Conservation (phyloP, 495 filamentous ascomycete species). For the Tuber calosporum region DNA sequence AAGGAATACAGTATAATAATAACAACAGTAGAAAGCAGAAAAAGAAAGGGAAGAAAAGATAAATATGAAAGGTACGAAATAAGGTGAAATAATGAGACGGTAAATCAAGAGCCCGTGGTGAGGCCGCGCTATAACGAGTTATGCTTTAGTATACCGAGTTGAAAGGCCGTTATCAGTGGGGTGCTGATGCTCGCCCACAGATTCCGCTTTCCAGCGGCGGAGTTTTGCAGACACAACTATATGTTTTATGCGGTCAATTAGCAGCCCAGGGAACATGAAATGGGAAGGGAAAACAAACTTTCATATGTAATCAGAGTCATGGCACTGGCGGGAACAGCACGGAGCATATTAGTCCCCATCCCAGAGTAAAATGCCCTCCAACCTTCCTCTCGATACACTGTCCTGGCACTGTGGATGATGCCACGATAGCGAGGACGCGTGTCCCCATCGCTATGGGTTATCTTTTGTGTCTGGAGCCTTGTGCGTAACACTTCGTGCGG, state of each 20-base stretch:
- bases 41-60: neutral
- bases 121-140: neutral
- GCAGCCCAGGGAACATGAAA: neutral
- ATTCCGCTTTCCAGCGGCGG: neutral
- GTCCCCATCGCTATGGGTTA: constrained; percentile 47
- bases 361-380: constrained; percentile 96
- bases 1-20: neutral
- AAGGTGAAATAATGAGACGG: neutral
- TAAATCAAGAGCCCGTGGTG: neutral
- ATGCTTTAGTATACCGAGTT: neutral
- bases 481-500: constrained; percentile 94
- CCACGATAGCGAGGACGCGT: constrained; percentile 68
- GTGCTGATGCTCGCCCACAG: neutral
- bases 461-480: constrained; percentile 70
- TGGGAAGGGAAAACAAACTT: constrained; percentile 5
- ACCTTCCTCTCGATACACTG: constrained; percentile 82
- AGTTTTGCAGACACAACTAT: neutral
- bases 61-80: neutral
- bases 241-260: neutral
- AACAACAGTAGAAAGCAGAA: neutral
- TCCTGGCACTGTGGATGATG: constrained; percentile 70
- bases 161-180: neutral
- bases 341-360: constrained; percentile 95
- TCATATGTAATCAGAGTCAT: constrained; percentile 98
- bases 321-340: constrained; percentile 87